phyloP scores from a whole-genome alignment of 306 rosid species.

The Canavalia gladiata region DNA sequence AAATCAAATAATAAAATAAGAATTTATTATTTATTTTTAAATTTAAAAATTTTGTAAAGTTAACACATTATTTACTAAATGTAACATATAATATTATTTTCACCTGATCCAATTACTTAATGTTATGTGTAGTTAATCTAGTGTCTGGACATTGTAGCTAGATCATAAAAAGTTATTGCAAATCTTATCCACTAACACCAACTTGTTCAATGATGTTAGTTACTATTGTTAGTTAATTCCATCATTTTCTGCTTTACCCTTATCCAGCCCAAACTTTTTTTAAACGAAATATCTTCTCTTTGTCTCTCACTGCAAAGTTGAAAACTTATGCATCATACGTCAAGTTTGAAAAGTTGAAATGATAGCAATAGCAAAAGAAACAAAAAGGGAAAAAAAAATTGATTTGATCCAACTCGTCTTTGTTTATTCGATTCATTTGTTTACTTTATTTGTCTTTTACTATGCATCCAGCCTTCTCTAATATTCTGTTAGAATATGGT shows the following conservation, averaged over 20 bases:
- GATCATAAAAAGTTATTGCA: background rate
- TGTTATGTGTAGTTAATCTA: too few relatives aligned
- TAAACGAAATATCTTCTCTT: conserved; percentile 5
- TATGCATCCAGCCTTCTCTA: too few relatives aligned
- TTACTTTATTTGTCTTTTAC: background rate
- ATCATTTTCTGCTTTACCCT: conserved; percentile 30
- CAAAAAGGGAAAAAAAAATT: background rate
- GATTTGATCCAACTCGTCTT: background rate
- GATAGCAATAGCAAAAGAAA: conserved; percentile 12
- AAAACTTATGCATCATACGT: conserved; percentile 9
- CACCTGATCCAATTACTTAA: too few relatives aligned
- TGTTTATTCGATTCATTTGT: background rate
- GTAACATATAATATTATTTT: too few relatives aligned
- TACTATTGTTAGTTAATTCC: conserved; percentile 32
- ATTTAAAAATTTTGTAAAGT: too few relatives aligned
- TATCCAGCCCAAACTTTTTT: background rate
- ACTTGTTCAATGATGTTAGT: conserved; percentile 24
- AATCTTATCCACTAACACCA: background rate
- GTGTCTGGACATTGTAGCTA: background rate
- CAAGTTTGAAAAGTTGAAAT: conserved; percentile 43
- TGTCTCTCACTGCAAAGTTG: conserved; percentile 38
- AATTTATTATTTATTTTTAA: too few relatives aligned
- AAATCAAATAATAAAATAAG: too few relatives aligned
- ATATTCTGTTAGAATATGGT: too few relatives aligned
- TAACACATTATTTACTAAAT: too few relatives aligned